Conservation (phyloP, 371 early-diverging fungal genomes). For the Dichotomocladium elegans region DNA sequence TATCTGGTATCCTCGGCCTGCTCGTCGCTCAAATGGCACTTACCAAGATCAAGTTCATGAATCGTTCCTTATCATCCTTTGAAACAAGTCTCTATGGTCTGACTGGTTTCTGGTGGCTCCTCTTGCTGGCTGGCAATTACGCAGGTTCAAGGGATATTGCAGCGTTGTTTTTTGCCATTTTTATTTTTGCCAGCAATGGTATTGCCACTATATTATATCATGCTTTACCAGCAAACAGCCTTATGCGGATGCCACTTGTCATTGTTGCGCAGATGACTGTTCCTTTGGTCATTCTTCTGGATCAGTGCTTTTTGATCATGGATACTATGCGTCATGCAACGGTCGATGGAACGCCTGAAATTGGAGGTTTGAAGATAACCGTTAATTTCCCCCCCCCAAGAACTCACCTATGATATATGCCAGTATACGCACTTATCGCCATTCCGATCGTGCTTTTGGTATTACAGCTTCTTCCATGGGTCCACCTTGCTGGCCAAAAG, state of each 20-base stretch:
- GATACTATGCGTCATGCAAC: conserved; percentile 53
- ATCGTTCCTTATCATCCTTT: conserved; percentile 2
- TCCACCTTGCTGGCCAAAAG: conserved; percentile 28
- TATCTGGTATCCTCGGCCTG: conserved; percentile 14
- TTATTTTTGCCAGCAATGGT: conserved; percentile 31
- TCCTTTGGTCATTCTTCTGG: conserved; percentile 42
- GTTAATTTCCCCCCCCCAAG: conserved; percentile 11
- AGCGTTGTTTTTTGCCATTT: conserved; percentile 40
- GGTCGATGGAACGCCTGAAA: conserved; percentile 57
- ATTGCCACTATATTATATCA: conserved; percentile 27
- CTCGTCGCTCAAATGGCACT: conserved; percentile 22
- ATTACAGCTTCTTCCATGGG: conserved; percentile 34
- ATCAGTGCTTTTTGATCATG: conserved; percentile 42
- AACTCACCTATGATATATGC: conserved; percentile 13
- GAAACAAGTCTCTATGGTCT: conserved; percentile 31
- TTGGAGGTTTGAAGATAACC: conserved; percentile 36
- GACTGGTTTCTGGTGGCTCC: conserved; percentile 48
- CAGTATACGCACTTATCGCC: conserved; percentile 34
- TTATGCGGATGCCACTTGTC: conserved; percentile 26
- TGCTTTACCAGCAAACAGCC: conserved; percentile 19
- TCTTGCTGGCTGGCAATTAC: conserved; percentile 24
- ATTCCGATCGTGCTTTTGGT: conserved; percentile 20
- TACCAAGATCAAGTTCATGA: conserved; percentile 15
- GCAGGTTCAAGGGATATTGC: conserved; percentile 29
- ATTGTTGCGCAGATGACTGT: conserved; percentile 34